A percentile compares a stretch with the other conserved stretches of the same genome.
phyloP scores from a whole-genome alignment of 495 filamentous ascomycete species.

The Geopyxis carbonaria region DNA sequence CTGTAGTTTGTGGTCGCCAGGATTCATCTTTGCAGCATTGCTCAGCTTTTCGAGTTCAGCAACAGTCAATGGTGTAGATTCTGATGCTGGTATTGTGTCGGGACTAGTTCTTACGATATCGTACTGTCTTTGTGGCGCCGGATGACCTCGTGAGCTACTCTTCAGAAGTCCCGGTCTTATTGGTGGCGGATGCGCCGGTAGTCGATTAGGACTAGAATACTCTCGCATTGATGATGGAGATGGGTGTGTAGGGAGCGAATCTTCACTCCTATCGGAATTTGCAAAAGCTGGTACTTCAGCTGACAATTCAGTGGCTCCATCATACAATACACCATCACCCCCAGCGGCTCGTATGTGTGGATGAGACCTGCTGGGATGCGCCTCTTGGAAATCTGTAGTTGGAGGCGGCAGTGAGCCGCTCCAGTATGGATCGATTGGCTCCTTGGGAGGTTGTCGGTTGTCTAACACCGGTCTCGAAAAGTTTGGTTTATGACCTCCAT shows the following conservation, averaged over 20 bases:
- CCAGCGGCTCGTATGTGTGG: constrained; percentile 7
- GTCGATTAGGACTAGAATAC: constrained; percentile 37
- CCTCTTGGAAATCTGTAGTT: too few species aligned
- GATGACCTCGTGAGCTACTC: constrained; percentile 23
- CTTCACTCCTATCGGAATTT: constrained; percentile 20
- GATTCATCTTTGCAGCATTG: constrained; percentile 45
- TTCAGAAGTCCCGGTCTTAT: constrained; percentile 58
- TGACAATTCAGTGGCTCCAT: constrained; percentile 13
- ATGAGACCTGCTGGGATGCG: too few species aligned
- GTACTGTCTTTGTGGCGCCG: constrained; percentile 23
- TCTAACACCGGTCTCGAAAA: too few species aligned
- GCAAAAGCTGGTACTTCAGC: constrained; percentile 16
- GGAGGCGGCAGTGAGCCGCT: too few species aligned
- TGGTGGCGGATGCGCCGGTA: constrained; percentile 65
- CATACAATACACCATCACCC: constrained; percentile 9
- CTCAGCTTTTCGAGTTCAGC: constrained; percentile 63
- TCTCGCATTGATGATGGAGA: constrained; percentile 27
- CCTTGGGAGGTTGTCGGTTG: too few species aligned
- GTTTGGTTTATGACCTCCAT: too few species aligned
- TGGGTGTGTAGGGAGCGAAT: constrained; percentile 21
- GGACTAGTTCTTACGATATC: neutral
- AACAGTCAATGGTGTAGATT: constrained; percentile 44
- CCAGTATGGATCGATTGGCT: too few species aligned
- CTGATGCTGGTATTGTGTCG: too few species aligned
- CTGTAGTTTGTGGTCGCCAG: constrained; percentile 51